Evolutionary conservation across 2,329 filamentous ascomycete species (phyloP), one percentile per base, ranked within the genome.

Genomic region (Tolypocladium amazonense): DNA sequence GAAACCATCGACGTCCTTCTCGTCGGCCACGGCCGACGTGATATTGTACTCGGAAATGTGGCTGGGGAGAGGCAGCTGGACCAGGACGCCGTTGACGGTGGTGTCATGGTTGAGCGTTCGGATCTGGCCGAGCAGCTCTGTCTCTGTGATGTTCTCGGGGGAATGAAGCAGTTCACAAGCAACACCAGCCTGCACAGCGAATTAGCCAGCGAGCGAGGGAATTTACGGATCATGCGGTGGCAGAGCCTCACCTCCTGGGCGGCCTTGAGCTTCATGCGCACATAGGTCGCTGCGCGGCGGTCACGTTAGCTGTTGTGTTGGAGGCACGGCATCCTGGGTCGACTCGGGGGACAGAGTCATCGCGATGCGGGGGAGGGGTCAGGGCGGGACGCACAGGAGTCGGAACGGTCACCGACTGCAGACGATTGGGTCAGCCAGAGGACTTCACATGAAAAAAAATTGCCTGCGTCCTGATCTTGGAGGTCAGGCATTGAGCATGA

Each of bases 181-280:
- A 71, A 99, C 97, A 70, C 90, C 91, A 70, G 92, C 92, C 89
- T 93, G 67, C n/a, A 61, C 4, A 57, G 55, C 56, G 25, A 12
- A 47, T 58, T 14, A 56, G 50, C 56, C 18, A 56, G 35, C 9
- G 15, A 30, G 11, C 20, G 9, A n/a, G 14, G 56, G 30, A 41
- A 45, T 56, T 30, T 54, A 3, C 39, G 57, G 30, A 56, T 11
- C 20, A 18, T 27, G 47, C 41, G 39, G 57, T 64, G 59, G 65
- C 23, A 27, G 18, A 35, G n/a, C 37, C 58, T 67, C 79, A 92
- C 89, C 83, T 97, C 94, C 73, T 90, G 81, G 61, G 94, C 94
- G 65, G 94, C 94, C 83, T 97, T 99, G 71, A 97, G 79, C 81
- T 99, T 99, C 94, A 99, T 99, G 77, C 92, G 92, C 76, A 99